phyloP scores from a whole-genome alignment of 176 grass and related monocot species.

The Oryza meyeriana region DNA sequence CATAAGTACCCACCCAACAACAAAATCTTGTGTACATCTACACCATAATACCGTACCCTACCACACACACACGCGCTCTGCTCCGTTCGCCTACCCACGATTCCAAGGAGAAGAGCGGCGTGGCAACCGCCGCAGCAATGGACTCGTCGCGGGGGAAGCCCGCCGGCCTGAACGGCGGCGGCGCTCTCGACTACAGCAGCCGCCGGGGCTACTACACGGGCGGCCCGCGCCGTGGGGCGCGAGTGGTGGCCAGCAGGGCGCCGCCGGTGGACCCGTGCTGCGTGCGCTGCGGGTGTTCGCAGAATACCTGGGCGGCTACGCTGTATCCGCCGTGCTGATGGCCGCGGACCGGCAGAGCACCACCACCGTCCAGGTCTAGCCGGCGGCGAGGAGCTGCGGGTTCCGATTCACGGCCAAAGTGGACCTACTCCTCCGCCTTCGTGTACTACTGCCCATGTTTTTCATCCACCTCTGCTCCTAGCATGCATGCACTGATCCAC shows the following conservation, averaged over 20 bases:
- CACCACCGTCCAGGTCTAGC: slow-evolving; percentile 29
- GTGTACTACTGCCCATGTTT: slow-evolving; percentile 34
- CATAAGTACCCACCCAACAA: not conserved
- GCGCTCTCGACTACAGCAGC: not conserved
- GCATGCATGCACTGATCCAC: not conserved
- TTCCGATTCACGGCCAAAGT: slow-evolving; percentile 74
- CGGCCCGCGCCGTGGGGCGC: not conserved
- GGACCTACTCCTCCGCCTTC: slow-evolving; percentile 65
- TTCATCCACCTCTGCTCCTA: not conserved
- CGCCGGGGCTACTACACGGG: slow-evolving; percentile 24
- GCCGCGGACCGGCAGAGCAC: slow-evolving; percentile 52
- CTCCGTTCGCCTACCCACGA: slow-evolving; percentile 17
- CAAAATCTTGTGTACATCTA: not conserved
- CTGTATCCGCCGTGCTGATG: slow-evolving; percentile 64
- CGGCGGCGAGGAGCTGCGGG: slow-evolving; percentile 40
- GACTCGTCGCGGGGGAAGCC: slow-evolving; percentile 46
- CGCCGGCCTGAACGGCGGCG: slow-evolving; percentile 35
- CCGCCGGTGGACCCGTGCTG: slow-evolving; percentile 23
- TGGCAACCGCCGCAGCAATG: slow-evolving; percentile 23
- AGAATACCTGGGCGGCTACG: slow-evolving; percentile 40
- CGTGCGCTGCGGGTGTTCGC: slow-evolving; percentile 42
- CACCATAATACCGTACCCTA: not conserved
- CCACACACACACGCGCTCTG: not conserved
- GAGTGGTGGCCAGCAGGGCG: not conserved
- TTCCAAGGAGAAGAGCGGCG: not conserved